Conservation (phyloP, 1,284 basidiomycete species). For the Moesziomyces sp. region DNA sequence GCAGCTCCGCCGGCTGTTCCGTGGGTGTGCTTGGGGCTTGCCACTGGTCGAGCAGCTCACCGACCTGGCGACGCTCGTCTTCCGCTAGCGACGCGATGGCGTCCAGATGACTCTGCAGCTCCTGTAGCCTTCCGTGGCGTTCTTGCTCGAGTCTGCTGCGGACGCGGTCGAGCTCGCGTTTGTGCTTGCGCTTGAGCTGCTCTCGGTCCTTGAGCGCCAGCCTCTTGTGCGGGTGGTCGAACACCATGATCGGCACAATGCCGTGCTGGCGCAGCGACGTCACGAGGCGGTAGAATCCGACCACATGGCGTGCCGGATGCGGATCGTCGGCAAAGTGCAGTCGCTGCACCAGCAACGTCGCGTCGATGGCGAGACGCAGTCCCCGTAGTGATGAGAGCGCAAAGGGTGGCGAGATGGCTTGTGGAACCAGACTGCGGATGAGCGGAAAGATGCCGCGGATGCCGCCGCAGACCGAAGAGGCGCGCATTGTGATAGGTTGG, state of each 20-base stretch:
- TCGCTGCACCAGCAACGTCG: slow-evolving; percentile 49
- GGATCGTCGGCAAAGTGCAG: slow-evolving; percentile 56
- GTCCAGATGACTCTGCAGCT: slow-evolving; percentile 26
- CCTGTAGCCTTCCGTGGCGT: slow-evolving; percentile 24
- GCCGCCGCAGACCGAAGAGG: slow-evolving; percentile 15
- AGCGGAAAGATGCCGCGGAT: slow-evolving; percentile 56
- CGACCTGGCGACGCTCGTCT: slow-evolving; percentile 31
- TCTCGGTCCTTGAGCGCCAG: slow-evolving; percentile 52
- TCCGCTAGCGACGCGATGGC: slow-evolving; percentile 17
- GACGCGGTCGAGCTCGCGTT: slow-evolving; percentile 41
- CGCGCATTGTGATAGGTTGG: slow-evolving; percentile 18
- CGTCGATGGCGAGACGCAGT: slow-evolving; percentile 55
- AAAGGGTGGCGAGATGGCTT: slow-evolving; percentile 37
- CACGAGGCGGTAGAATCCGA: slow-evolving; percentile 58
- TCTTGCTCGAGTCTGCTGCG: slow-evolving; percentile 41
- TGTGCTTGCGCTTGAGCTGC: slow-evolving; percentile 44
- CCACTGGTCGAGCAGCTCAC: slow-evolving; percentile 37
- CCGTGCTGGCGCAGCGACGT: slow-evolving; percentile 41
- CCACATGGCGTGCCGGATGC: slow-evolving; percentile 51
- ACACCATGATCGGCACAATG: slow-evolving; percentile 57
- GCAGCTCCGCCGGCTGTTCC: neutral
- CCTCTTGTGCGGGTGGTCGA: slow-evolving; percentile 55
- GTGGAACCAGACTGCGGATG: slow-evolving; percentile 24
- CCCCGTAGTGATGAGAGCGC: slow-evolving; percentile 32
- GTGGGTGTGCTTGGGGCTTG: slow-evolving; percentile 2